Conservation (phyloP, 768 basidiomycete genomes). For the Termitomyces heimii region DNA sequence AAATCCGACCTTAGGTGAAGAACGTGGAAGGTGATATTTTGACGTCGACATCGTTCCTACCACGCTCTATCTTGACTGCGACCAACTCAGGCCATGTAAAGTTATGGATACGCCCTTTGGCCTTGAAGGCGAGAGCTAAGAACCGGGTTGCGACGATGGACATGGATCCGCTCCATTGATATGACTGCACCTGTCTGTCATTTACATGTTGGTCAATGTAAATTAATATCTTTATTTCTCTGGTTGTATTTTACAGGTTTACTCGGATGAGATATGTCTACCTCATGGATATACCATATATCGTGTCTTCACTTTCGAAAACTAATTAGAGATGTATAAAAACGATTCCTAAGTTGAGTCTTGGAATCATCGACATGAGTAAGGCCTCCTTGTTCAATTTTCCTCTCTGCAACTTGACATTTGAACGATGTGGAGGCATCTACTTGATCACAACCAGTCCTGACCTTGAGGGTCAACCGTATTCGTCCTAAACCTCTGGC, state of each 20-base stretch:
- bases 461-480: too few species aligned
- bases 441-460: too few species aligned
- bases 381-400: too few species aligned
- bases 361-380: too few species aligned
- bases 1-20: slow-evolving; percentile 50
- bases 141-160: slow-evolving; percentile 6
- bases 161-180: slow-evolving; percentile 12
- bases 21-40: slow-evolving; percentile 77
- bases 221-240: slow-evolving; percentile 2
- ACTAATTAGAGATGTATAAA: too few species aligned
- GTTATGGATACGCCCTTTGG: slow-evolving; percentile 79
- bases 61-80: slow-evolving; percentile 72
- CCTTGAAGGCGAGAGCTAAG: slow-evolving; percentile 29
- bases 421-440: too few species aligned
- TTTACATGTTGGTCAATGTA: neutral
- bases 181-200: neutral
- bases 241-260: neutral
- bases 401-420: too few species aligned
- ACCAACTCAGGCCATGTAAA: slow-evolving; percentile 74
- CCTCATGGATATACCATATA: too few species aligned
- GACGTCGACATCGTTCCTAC: slow-evolving; percentile 70
- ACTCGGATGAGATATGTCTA: neutral
- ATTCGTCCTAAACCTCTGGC: too few species aligned
- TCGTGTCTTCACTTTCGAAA: too few species aligned
- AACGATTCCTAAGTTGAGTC: too few species aligned